Evolutionary conservation across 805 yeast genomes (phyloP), one percentile per base, ranked within the genome.

Genomic region (Yamadazyma ubonensis): DNA sequence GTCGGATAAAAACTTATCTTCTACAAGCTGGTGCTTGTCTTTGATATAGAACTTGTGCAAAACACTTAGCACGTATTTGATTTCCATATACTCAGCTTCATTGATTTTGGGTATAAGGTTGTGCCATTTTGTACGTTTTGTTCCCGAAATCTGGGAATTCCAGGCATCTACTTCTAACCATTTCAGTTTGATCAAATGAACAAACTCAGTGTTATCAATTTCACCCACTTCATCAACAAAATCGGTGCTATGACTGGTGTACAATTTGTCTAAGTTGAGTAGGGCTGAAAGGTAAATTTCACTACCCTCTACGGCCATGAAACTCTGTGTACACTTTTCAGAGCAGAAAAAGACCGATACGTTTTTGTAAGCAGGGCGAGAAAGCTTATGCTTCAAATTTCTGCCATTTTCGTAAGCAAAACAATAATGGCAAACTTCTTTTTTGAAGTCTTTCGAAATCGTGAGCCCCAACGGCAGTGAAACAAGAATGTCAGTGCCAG

Each of bases 381-480:
- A 49, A 1, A 71, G 46, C 40, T 65, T 73, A 37, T 57, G 50
- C 46, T 75, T 79, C 60, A 77, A 59, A 28, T 63, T 60, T 23
- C 57, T 60, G 0, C 84, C 83, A 45, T 66, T 54, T 22, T 63
- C 65, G 46, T 78, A 81, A 2, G 46, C 39, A 50, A 69, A 78
- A 48, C 88, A 81, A 43, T 53, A 50, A 6, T 73, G 65, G 53
- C 88, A 81, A 1, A 78, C 83, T 49, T 81, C 87, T 46, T 79
- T 80, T 36, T 76, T 70, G 54, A 78, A 81, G 3, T 78, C 79
- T 42, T 70, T 65, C 12, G 67, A 56, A 2, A 81, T 65, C 1
- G 76, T 64, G 11, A 70, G 60, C 7, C 82, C 73, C 28, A 77
- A 55, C 0, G 81, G 79, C 3, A 52, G 44, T 12, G 76, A 71